These are phyloP conservation scores for Podospora didyma DNA, from an alignment of 495 filamentous ascomycete genomes.

Conservation along the genomic window DNA sequence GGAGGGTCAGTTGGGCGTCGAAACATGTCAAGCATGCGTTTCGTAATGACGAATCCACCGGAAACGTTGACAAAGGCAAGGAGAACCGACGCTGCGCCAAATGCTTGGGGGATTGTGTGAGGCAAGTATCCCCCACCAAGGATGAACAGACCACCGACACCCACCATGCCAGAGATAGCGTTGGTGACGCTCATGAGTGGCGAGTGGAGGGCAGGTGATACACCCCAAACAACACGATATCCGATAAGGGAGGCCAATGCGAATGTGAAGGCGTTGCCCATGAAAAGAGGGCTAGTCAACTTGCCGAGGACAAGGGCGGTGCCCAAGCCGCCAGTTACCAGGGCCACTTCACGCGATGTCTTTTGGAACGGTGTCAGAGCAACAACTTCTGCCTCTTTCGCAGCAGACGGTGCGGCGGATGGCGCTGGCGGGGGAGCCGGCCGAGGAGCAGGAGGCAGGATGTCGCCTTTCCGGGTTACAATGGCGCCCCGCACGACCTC, in stretches of 20 bases:
- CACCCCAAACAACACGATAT: constrained; percentile 79
- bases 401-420: constrained; percentile 42
- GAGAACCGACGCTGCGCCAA: constrained; percentile 74
- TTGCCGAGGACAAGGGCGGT: constrained; percentile 69
- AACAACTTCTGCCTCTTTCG: constrained; percentile 54
- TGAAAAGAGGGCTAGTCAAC: constrained; percentile 70
- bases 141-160: constrained; percentile 76
- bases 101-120: constrained; percentile 66
- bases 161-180: constrained; percentile 83
- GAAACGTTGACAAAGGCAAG: constrained; percentile 79
- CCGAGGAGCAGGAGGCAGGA: constrained; percentile 68
- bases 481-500: constrained; percentile 78
- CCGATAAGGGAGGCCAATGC: constrained; percentile 74
- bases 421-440: constrained; percentile 65
- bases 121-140: constrained; percentile 72
- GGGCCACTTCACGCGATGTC: constrained; percentile 62
- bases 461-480: constrained; percentile 67
- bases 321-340: constrained; percentile 69
- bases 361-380: constrained; percentile 76
- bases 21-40: constrained; percentile 92
- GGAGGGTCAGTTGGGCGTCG: constrained; percentile 73
- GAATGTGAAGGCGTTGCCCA: constrained; percentile 77
- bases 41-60: constrained; percentile 79
- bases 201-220: constrained; percentile 70
- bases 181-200: constrained; percentile 86